A percentile compares a stretch with the other conserved stretches of the same genome.
Evolutionary conservation across 306 rosid species (phyloP).

Genomic region (Heteromeles arbutifolia): DNA sequence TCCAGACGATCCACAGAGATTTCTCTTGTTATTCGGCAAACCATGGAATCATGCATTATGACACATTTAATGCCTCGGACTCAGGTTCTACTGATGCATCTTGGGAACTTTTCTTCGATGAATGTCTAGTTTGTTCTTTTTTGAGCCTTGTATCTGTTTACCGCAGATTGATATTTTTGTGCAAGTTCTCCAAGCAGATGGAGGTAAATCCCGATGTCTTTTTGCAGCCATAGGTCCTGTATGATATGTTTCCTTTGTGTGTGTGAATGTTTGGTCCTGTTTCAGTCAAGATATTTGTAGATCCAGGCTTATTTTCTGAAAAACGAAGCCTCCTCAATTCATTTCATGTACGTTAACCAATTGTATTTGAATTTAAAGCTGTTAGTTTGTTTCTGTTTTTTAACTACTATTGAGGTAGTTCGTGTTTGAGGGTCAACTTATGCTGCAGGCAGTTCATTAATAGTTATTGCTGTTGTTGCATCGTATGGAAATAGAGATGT

Average conservation of each 20-base stretch:
- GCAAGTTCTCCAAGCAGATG: conserved; percentile 96
- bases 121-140: conserved; percentile 3
- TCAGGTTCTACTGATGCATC: conserved; percentile 49
- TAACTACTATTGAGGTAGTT: not conserved
- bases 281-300: not conserved
- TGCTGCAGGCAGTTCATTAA: not conserved
- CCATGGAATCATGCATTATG: conserved; percentile 82
- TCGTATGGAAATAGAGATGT: not conserved
- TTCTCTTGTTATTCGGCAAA: conserved; percentile 82
- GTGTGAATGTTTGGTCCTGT: not conserved
- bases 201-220: conserved; percentile 42
- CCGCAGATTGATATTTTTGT: conserved; percentile 85
- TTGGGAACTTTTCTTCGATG: conserved; percentile 19
- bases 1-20: conserved; percentile 91
- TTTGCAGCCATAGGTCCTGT: not conserved
- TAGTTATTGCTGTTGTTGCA: not conserved
- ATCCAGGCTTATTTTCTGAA: not conserved
- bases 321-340: not conserved
- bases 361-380: not conserved
- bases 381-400: not conserved
- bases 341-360: not conserved
- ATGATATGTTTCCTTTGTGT: not conserved
- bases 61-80: conserved; percentile 86
- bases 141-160: conserved; percentile 10
- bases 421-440: not conserved